A percentile compares a stretch with the other conserved stretches of the same genome.
Conservation (phyloP, 106 monocot genomes). For the Iris macrosiphon region DNA sequence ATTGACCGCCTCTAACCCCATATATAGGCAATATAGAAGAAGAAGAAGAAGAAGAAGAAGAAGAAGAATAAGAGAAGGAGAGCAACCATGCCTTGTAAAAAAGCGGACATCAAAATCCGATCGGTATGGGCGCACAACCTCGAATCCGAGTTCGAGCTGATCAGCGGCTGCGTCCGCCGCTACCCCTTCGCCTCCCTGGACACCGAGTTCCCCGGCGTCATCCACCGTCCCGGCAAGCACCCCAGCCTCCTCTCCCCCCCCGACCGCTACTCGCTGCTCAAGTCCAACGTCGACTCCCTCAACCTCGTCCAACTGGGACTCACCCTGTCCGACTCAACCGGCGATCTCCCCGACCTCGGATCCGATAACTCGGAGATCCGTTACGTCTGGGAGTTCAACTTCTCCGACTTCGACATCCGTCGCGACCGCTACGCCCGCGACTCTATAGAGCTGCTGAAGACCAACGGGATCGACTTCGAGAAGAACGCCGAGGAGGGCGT, state of each 20-base stretch:
- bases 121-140: slow-evolving; percentile 57
- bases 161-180: slow-evolving; percentile 26
- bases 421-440: slow-evolving; percentile 5
- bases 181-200: slow-evolving; percentile 54
- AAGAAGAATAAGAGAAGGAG: too few relatives aligned
- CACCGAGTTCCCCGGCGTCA: slow-evolving; percentile 78
- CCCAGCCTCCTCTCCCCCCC: slow-evolving; percentile 16
- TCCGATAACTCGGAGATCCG: background rate
- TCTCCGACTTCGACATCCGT: slow-evolving; percentile 26
- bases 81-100: too few relatives aligned
- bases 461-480: slow-evolving; percentile 28
- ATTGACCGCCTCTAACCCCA: too few relatives aligned
- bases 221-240: slow-evolving; percentile 26
- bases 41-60: too few relatives aligned
- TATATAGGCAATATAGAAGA: too few relatives aligned
- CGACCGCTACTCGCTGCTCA: slow-evolving; percentile 42
- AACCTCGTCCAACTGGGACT: slow-evolving; percentile 68
- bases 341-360: slow-evolving; percentile 16
- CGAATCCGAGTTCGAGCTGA: slow-evolving; percentile 44
- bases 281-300: slow-evolving; percentile 56
- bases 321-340: slow-evolving; percentile 43
- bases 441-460: slow-evolving; percentile 22
- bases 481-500: slow-evolving; percentile 17
- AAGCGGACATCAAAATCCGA: slow-evolving; percentile 15
- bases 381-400: slow-evolving; percentile 38